Evolutionary conservation across 2,329 filamentous ascomycete genomes (phyloP).

Genomic region (Bipolaris gigantea): DNA sequence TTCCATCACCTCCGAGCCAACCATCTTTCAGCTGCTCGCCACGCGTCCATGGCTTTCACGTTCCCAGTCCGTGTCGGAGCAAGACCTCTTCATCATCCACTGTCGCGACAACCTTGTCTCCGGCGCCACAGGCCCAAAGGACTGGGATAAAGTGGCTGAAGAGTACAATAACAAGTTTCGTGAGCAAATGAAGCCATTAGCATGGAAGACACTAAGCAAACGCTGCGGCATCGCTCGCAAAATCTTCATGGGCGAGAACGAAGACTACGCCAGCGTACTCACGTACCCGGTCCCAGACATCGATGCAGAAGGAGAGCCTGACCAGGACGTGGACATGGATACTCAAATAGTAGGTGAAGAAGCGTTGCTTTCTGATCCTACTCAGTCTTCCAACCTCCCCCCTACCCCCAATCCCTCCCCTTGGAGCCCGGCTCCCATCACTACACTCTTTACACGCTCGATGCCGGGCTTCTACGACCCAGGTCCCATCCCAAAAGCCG

Average conservation of each 20-base stretch:
- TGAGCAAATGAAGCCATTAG: neutral
- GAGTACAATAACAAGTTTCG: conserved; percentile 8
- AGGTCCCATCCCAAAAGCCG: neutral
- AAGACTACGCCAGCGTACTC: neutral
- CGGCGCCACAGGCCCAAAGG: conserved; percentile 1
- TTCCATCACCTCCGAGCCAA: neutral
- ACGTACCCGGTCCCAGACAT: neutral
- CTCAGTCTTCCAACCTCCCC: neutral
- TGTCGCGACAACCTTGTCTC: conserved; percentile 6
- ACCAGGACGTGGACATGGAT: neutral
- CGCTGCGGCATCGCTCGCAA: conserved; percentile 3
- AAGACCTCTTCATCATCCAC: conserved; percentile 3
- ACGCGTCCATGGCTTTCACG: conserved; percentile 1
- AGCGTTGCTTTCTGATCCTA: neutral
- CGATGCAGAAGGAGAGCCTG: neutral
- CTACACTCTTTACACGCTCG: neutral
- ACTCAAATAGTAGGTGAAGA: neutral
- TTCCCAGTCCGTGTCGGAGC: neutral
- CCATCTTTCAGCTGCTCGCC: neutral
- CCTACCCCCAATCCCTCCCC: too few species aligned
- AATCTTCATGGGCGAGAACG: conserved; percentile 1
- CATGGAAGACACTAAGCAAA: conserved; percentile 2
- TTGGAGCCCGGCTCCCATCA: too few species aligned
- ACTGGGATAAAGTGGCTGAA: neutral
- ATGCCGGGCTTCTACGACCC: neutral